These are phyloP conservation scores for Fusarium staphyleae DNA, from an alignment of 2,329 filamentous ascomycete genomes.

Conservation along the genomic window DNA sequence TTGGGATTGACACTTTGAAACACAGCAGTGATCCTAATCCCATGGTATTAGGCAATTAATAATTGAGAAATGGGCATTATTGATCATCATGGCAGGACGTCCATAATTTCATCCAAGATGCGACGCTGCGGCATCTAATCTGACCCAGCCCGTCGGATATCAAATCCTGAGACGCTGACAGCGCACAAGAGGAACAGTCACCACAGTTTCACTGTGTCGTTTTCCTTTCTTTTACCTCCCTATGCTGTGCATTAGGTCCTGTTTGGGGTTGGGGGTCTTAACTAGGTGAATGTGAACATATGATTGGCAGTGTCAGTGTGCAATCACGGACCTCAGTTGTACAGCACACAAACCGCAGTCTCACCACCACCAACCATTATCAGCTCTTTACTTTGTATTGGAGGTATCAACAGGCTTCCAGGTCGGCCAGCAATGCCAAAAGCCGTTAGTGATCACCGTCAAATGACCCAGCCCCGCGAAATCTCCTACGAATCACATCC, in stretches of 20 bases:
- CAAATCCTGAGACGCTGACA: not conserved
- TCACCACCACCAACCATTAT: slow-evolving; percentile 6
- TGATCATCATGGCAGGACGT: slow-evolving; percentile 20
- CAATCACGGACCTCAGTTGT: slow-evolving; percentile 10
- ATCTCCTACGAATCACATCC: slow-evolving; percentile 26
- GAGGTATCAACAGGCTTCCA: slow-evolving; percentile 10
- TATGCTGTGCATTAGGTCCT: not conserved
- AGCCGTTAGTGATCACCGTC: slow-evolving; percentile 23
- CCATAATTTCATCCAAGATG: slow-evolving; percentile 6
- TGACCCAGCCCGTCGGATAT: not conserved
- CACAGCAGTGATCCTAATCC: slow-evolving; percentile 6
- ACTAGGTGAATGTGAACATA: too few relatives aligned
- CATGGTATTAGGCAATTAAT: slow-evolving; percentile 1
- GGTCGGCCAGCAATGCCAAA: slow-evolving; percentile 16
- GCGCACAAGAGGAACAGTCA: slow-evolving; percentile 3
- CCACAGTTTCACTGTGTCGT: not conserved
- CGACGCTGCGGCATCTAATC: not conserved
- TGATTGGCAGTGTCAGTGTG: too few relatives aligned
- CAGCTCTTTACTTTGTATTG: slow-evolving; percentile 5
- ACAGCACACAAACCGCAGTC: slow-evolving; percentile 17
- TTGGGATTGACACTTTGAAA: slow-evolving; percentile 11
- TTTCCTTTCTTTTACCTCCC: not conserved
- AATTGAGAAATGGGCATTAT: not conserved
- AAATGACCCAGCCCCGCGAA: slow-evolving; percentile 22
- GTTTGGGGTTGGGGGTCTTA: too few relatives aligned